A percentile compares a stretch with the other conserved stretches of the same genome.
Conservation (phyloP, 306 rosid genomes). For the Gillenia trifoliata region DNA sequence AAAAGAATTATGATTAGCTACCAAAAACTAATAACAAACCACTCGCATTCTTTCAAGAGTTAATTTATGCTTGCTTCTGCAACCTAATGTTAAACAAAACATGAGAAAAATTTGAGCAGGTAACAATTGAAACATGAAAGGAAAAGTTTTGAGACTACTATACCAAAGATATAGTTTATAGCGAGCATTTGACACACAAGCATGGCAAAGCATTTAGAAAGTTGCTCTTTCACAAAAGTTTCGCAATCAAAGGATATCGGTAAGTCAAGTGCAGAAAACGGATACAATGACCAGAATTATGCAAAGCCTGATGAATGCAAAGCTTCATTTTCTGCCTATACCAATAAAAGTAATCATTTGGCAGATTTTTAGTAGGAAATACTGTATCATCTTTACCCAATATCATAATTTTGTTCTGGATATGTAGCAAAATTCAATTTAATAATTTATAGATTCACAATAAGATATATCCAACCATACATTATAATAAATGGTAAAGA, state of each 20-base stretch:
- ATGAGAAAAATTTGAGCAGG: background rate
- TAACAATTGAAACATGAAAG: background rate
- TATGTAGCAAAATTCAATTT: background rate
- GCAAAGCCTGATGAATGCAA: background rate
- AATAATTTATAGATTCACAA: background rate
- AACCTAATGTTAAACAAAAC: background rate
- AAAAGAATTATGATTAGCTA: slow-evolving; percentile 6
- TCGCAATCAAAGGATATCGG: background rate
- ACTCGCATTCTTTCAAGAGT: slow-evolving; percentile 5
- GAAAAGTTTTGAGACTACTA: background rate
- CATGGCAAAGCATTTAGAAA: background rate
- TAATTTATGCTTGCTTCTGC: background rate
- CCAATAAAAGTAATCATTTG: background rate
- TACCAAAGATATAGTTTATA: background rate
- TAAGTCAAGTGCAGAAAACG: background rate
- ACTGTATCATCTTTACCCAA: background rate
- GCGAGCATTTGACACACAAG: background rate
- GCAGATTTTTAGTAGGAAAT: background rate
- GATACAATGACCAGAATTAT: background rate
- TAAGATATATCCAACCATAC: background rate
- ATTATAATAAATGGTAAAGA: background rate
- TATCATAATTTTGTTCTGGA: background rate
- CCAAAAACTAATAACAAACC: slow-evolving; percentile 15
- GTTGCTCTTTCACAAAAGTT: background rate
- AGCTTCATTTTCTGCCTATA: background rate